Base-by-base conservation (phyloP, 2,329 filamentous ascomycete species). In the Dothideomycetes sp. region DNA sequence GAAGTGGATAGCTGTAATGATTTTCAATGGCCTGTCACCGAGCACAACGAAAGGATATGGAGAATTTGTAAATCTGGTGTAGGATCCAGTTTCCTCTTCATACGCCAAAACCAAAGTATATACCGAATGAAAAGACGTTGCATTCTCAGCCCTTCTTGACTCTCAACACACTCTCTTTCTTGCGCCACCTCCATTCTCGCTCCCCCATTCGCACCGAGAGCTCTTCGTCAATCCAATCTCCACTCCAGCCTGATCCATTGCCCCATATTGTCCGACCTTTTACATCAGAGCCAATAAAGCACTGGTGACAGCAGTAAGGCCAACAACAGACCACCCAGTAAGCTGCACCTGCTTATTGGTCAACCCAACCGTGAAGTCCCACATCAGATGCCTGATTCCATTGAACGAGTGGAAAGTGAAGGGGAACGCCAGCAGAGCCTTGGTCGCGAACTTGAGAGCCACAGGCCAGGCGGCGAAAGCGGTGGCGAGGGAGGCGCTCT, bases 401-500 rank as follows among this genome's bases (percentile, higher is more conserved):
- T 83, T 84, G 52, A 79, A 65, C 45, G 57, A 62, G 61, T 85
- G 81, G 62, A 73, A 84, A 36, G 75, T 75, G 59, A 85, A 83
- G 3, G 78, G 79, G 47, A 76, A 60, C 12, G 77, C 77, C 31
- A 79, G 51, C 22, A 64, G 54, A 31, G 69, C 60, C 65, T 84
- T 85, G 16, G 77, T 54, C 14, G 58, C 50, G 16, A 79, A 52
- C 66, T 84, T 81, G 19, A 68, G 66, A 12, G 65, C 61, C 8
- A 75, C 45, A 2, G 79, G 77, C 59, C 77, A 72, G 32, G 72
- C 65, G 5, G 69, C 79, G 55, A 84, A 79, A 17, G 72, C 68
- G 24, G 77, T 77, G 5, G 77, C 78, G 53, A 84, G 59, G 16
- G 68, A 72, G 16, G 73, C 72, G 19, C 69, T 74, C 59, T 81